These are phyloP conservation scores for Acidiella bohemica DNA, from an alignment of 495 filamentous ascomycete genomes.

Conservation along the genomic window DNA sequence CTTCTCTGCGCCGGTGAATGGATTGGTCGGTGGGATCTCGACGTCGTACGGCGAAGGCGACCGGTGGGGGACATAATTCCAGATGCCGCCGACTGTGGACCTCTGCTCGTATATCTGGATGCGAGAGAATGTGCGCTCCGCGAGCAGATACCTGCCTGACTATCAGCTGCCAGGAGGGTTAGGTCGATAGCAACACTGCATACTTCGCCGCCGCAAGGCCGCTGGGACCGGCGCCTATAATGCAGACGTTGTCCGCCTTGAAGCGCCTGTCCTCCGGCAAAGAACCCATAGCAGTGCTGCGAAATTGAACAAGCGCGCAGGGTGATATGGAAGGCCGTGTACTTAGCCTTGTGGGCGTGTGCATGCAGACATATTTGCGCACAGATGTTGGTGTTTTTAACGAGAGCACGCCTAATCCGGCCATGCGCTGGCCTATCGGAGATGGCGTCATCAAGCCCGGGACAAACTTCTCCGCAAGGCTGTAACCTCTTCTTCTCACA, in stretches of 20 bases:
- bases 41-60: constrained; percentile 8
- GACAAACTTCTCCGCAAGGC: too few relatives aligned
- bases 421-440: too few relatives aligned
- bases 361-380: too few relatives aligned
- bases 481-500: too few relatives aligned
- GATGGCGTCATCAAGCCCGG: too few relatives aligned
- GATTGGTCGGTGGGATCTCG: constrained; percentile 28
- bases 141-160: constrained; percentile 49
- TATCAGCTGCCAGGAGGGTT: not conserved
- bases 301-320: not conserved
- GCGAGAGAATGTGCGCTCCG: constrained; percentile 53
- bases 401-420: too few relatives aligned
- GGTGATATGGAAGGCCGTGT: not conserved
- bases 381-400: too few relatives aligned
- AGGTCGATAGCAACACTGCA: not conserved
- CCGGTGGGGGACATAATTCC: constrained; percentile 51
- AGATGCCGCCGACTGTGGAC: constrained; percentile 59
- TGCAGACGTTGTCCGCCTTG: constrained; percentile 40
- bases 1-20: constrained; percentile 18
- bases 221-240: constrained; percentile 59
- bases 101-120: constrained; percentile 79
- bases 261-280: constrained; percentile 7
- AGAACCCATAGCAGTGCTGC: constrained; percentile 14
- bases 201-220: constrained; percentile 53
- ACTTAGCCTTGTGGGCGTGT: too few relatives aligned